Conservation (phyloP, 257 asterid genomes). For the Scutellaria barbata region DNA sequence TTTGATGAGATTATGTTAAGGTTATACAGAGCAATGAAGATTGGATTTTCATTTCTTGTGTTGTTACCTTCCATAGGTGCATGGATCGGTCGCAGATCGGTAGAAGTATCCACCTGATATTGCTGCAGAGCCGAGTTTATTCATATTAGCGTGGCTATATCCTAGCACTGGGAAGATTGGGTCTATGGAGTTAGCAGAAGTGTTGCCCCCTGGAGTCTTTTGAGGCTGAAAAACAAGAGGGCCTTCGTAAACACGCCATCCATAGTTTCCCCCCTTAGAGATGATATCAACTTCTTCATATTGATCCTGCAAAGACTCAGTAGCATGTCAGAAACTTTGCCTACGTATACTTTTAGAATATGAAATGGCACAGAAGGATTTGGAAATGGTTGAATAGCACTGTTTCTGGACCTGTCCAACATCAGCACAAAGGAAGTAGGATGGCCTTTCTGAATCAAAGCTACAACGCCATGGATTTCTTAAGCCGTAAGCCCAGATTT, state of each 20-base stretch:
- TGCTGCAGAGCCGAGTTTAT: constrained; percentile 83
- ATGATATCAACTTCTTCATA: constrained; percentile 89
- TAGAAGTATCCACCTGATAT: constrained; percentile 83
- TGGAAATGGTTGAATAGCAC: background rate
- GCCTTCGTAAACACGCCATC: constrained; percentile 91
- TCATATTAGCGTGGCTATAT: constrained; percentile 68
- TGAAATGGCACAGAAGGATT: background rate
- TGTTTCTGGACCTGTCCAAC: constrained; percentile 65
- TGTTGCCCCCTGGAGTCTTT: constrained; percentile 62
- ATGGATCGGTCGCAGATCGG: constrained; percentile 86
- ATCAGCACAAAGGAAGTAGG: constrained; percentile 82
- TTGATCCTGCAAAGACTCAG: constrained; percentile 53
- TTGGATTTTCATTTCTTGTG: background rate
- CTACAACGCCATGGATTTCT: constrained; percentile 96
- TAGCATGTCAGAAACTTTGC: background rate
- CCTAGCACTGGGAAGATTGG: constrained; percentile 81
- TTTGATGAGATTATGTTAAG: background rate
- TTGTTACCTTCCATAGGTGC: constrained; percentile 85
- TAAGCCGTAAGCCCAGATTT: constrained; percentile 84
- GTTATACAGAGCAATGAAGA: constrained; percentile 19
- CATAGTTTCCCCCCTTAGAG: constrained; percentile 91
- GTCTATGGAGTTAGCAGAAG: constrained; percentile 56
- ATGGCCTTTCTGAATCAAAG: constrained; percentile 90
- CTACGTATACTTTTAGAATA: too few relatives aligned
- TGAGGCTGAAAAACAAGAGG: constrained; percentile 56